These are phyloP conservation scores for Cystobasidiaceae sp. DNA, from an alignment of 1,284 basidiomycete genomes.

Conservation along the genomic window DNA sequence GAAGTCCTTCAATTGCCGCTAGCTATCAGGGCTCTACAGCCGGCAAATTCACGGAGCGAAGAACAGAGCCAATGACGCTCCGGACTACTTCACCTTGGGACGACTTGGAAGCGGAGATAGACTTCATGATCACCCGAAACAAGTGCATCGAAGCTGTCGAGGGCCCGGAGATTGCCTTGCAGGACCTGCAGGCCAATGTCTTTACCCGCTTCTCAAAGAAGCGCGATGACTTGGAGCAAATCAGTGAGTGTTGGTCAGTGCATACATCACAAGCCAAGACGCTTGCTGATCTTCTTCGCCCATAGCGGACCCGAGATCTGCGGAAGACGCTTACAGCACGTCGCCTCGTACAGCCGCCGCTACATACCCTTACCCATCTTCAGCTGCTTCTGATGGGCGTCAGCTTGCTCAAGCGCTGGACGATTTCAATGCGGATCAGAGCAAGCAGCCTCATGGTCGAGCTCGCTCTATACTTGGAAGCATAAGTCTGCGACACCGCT, in stretches of 20 bases:
- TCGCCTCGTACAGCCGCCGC: neutral
- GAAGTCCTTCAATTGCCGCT: constrained; percentile 8
- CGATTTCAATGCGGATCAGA: neutral
- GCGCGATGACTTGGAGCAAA: constrained; percentile 15
- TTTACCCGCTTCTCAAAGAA: constrained; percentile 29
- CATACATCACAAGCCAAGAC: neutral
- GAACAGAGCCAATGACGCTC: constrained; percentile 3
- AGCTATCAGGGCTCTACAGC: constrained; percentile 13
- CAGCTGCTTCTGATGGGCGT: neutral
- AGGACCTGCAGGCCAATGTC: constrained; percentile 67
- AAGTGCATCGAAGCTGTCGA: constrained; percentile 76
- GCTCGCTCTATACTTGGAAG: constrained; percentile 20
- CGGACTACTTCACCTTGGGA: constrained; percentile 25
- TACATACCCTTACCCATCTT: constrained; percentile 19
- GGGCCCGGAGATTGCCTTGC: constrained; percentile 77
- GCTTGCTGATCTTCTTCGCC: neutral
- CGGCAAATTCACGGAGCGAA: neutral
- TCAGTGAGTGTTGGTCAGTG: neutral
- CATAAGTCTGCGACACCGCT: constrained; percentile 25
- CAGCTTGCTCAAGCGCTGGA: neutral
- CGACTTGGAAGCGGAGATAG: constrained; percentile 67
- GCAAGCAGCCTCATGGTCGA: constrained; percentile 1
- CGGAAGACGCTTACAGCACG: neutral
- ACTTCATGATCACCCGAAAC: constrained; percentile 81
- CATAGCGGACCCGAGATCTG: neutral